Base-by-base conservation (phyloP, 176 grass and related monocot species). In the Eleusine coracana region DNA sequence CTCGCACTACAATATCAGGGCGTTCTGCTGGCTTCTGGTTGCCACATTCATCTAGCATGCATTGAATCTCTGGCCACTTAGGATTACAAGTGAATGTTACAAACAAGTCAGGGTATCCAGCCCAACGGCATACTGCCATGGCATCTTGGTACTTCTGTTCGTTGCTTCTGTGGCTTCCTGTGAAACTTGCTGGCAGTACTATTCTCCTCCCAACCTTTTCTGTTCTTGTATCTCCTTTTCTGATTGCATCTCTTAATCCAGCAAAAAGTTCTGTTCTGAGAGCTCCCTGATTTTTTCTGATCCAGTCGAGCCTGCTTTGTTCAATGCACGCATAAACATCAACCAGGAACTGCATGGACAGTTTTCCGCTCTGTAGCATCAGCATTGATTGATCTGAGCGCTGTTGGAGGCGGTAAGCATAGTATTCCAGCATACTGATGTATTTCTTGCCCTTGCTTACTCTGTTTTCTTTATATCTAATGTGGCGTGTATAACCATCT, bases 81-180 rank as follows among this genome's bases (percentile, higher is more conserved):
- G 28, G 48, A 39, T 87, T 87, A 60, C 78, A 87, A 62, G 79
- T 87, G 16, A 87, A 83, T 8, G 71, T 83, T 16, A 70, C 70
- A 27, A 83, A 82, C 2, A 83, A 1, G 36, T 87, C 37, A 1
- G 61, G 79, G 29, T 77, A 86, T 20, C 63, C 62, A 42, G 18
- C 49, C 64, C 52, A 72, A 10, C n/a, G 55, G 23, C 74, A 72
- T 42, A 82, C 17, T 15, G 64, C 84, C 38, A 86, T 78, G 5
- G 79, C 75, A 62, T 80, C 84, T 73, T 86, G 75, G 52, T 63
- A 86, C 11, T 86, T 80, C 15, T 86, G 63, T 3, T 10, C 5
- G 12, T 71, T 86, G 41, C 63, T 48, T 79, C 75, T 59, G 4
- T 50, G 29, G 46, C 84, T 55, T 12, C 49, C 65, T 48, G 18